phyloP scores from a whole-genome alignment of 1,284 basidiomycete genomes.

The Fomitopsis pinicola region DNA sequence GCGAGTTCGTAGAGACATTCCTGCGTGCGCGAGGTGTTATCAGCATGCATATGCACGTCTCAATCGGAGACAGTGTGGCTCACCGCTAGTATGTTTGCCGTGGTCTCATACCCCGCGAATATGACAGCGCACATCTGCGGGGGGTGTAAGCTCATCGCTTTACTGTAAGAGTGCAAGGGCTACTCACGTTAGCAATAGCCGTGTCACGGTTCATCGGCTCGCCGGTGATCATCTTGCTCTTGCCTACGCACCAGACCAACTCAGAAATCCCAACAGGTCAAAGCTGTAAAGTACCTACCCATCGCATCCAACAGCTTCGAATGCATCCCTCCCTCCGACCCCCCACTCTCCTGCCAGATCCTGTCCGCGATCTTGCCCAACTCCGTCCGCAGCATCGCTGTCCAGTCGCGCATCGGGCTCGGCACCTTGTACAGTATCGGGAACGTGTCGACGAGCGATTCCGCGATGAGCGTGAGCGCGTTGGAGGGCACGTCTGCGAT shows the following conservation, averaged over 20 bases:
- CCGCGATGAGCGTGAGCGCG: constrained; percentile 3
- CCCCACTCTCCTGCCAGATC: constrained; percentile 7
- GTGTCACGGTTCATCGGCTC: constrained; percentile 1
- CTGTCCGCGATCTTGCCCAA: constrained; percentile 13
- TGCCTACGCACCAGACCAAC: neutral
- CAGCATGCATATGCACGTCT: neutral
- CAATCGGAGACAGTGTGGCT: neutral
- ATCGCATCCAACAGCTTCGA: constrained; percentile 12
- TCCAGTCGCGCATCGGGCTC: constrained; percentile 13
- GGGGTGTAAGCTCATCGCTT: neutral
- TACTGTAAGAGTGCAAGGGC: neutral
- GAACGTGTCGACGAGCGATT: constrained; percentile 5
- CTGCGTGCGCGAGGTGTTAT: neutral
- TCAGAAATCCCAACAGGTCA: neutral
- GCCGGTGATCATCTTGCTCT: neutral
- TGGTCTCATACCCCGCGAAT: constrained; percentile 28
- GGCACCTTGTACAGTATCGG: constrained; percentile 8
- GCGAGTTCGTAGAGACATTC: constrained; percentile 23
- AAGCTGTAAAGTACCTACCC: constrained; percentile 5
- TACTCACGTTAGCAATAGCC: neutral
- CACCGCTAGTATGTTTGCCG: constrained; percentile 24
- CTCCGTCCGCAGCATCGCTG: constrained; percentile 10
- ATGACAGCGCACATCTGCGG: constrained; percentile 6
- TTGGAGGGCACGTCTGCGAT: constrained; percentile 10
- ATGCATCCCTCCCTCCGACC: constrained; percentile 4